A percentile compares a stretch with the other conserved stretches of the same genome.
These are phyloP conservation scores for Colletotrichum shisoi DNA, from an alignment of 2,329 filamentous ascomycete genomes.

Conservation along the genomic window DNA sequence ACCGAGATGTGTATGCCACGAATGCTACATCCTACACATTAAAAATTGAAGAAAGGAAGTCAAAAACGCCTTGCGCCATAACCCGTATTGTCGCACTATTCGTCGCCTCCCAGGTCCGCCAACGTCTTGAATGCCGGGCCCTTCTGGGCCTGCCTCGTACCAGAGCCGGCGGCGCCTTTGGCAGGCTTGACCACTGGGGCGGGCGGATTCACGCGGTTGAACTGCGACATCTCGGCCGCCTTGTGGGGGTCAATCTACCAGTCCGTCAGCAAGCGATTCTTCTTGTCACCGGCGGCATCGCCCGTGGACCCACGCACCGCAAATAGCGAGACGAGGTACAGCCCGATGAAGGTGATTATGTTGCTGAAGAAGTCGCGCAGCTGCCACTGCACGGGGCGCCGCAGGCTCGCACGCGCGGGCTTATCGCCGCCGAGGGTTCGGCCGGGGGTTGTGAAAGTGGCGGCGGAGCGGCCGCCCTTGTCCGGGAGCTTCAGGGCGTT, in stretches of 20 bases:
- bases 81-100: background rate
- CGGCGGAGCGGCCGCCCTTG: conserved; percentile 52
- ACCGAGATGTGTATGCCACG: no score
- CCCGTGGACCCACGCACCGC: conserved; percentile 55
- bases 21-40: no score
- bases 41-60: no score
- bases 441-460: conserved; percentile 63
- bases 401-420: conserved; percentile 37
- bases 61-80: conserved; percentile 24
- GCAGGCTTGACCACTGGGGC: conserved; percentile 40
- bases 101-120: conserved; percentile 57
- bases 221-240: conserved; percentile 66
- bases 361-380: conserved; percentile 58
- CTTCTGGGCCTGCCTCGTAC: conserved; percentile 40
- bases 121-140: conserved; percentile 60
- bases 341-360: conserved; percentile 64
- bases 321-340: conserved; percentile 70
- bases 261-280: conserved; percentile 27
- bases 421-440: conserved; percentile 62
- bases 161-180: conserved; percentile 36
- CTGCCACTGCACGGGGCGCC: conserved; percentile 44
- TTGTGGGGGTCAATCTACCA: conserved; percentile 68
- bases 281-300: background rate
- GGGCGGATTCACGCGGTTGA: conserved; percentile 60
- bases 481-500: conserved; percentile 67